These are phyloP conservation scores for Penicillium pulvis DNA, from an alignment of 495 filamentous ascomycete genomes.

Conservation along the genomic window DNA sequence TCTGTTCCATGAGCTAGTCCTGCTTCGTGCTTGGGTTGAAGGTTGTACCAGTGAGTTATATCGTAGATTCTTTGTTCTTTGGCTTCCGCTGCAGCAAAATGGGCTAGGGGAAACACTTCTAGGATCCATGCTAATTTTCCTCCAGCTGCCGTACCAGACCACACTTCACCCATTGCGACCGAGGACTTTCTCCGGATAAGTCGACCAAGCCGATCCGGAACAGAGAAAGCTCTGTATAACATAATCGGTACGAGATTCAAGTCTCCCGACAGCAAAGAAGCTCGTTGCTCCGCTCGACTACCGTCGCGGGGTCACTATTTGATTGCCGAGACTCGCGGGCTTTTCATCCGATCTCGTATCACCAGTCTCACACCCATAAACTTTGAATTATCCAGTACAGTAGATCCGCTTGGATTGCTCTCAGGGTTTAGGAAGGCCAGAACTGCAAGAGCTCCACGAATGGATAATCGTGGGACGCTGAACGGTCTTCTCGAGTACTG, in stretches of 20 bases:
- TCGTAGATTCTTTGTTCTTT: background rate
- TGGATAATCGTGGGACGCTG: constrained; percentile 54
- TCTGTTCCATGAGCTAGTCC: background rate
- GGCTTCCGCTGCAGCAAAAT: background rate
- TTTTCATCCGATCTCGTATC: background rate
- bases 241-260: background rate
- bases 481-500: constrained; percentile 52
- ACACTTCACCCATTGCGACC: constrained; percentile 1
- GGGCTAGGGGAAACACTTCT: background rate
- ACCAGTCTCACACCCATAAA: background rate
- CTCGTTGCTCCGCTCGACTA: background rate
- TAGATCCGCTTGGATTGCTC: background rate
- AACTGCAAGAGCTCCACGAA: constrained; percentile 30
- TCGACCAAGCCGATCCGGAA: background rate
- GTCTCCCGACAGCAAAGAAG: background rate
- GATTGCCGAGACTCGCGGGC: background rate
- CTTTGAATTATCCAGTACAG: background rate
- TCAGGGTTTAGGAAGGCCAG: constrained; percentile 1
- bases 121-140: background rate
- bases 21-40: background rate
- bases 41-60: background rate
- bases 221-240: background rate
- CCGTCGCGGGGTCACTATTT: background rate
- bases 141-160: background rate
- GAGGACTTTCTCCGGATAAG: background rate